A percentile compares a stretch with the other conserved stretches of the same genome.
These are phyloP conservation scores for Amanita pseudoporphyria DNA, from an alignment of 768 basidiomycete genomes.

Conservation along the genomic window DNA sequence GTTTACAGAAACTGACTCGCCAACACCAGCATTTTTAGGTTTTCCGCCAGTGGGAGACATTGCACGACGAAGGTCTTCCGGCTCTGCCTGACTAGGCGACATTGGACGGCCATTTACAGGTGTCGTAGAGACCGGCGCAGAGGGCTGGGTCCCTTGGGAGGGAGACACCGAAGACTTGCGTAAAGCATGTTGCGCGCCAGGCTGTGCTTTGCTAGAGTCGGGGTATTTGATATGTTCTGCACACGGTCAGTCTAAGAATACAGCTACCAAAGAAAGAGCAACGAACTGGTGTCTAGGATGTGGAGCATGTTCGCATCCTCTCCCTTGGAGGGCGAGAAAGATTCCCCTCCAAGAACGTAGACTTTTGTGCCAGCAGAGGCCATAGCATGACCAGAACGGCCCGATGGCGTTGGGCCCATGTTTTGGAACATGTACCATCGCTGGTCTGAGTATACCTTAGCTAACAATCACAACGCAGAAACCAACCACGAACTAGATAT, in stretches of 20 bases:
- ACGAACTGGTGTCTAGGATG: slow-evolving; percentile 78
- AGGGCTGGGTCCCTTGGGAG: slow-evolving; percentile 19
- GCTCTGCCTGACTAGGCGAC: slow-evolving; percentile 51
- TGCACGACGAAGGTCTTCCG: slow-evolving; percentile 54
- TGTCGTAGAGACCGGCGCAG: slow-evolving; percentile 14
- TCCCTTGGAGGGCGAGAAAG: slow-evolving; percentile 56
- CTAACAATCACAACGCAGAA: slow-evolving; percentile 7
- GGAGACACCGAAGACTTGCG: slow-evolving; percentile 43
- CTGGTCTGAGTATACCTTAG: slow-evolving; percentile 50
- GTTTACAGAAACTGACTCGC: slow-evolving; percentile 27
- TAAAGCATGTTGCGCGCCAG: slow-evolving; percentile 24
- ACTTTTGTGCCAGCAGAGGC: slow-evolving; percentile 83
- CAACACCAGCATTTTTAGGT: slow-evolving; percentile 38
- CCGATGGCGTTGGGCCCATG: slow-evolving; percentile 93
- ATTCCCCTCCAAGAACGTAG: slow-evolving; percentile 93
- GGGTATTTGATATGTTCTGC: slow-evolving; percentile 93
- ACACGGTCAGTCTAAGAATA: slow-evolving; percentile 2
- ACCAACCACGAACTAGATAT: slow-evolving; percentile 69
- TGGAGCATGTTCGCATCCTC: slow-evolving; percentile 84
- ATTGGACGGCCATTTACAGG: slow-evolving; percentile 41
- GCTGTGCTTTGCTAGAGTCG: slow-evolving; percentile 35
- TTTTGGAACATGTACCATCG: slow-evolving; percentile 99
- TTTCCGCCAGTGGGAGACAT: slow-evolving; percentile 51
- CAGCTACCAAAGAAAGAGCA: slow-evolving; percentile 5
- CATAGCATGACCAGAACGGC: slow-evolving; percentile 98